These are phyloP conservation scores for Ophiognomonia clavigignenti-juglandacearum DNA, from an alignment of 2,329 filamentous ascomycete species.

Conservation along the genomic window DNA sequence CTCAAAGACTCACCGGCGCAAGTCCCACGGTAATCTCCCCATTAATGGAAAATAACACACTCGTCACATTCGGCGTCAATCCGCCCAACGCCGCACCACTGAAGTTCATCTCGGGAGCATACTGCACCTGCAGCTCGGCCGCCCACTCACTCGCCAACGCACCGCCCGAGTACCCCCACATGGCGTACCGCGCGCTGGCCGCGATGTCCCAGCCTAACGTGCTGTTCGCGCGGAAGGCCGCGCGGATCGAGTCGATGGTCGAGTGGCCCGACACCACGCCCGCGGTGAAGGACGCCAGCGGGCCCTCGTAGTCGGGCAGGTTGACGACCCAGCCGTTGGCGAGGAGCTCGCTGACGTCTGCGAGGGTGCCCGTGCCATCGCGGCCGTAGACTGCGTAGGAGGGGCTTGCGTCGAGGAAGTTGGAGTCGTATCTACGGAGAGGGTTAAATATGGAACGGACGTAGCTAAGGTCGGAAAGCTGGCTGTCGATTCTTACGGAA, in stretches of 20 bases:
- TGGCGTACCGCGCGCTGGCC: constrained; percentile 29
- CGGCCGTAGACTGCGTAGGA: constrained; percentile 28
- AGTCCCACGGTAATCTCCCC: constrained; percentile 17
- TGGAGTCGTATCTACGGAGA: constrained; percentile 24
- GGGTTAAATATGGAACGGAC: background rate
- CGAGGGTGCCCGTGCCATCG: constrained; percentile 16
- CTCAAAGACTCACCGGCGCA: background rate
- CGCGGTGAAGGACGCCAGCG: constrained; percentile 37
- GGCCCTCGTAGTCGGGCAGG: constrained; percentile 41
- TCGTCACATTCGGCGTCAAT: constrained; percentile 34
- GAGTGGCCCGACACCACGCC: constrained; percentile 39
- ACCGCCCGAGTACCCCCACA: constrained; percentile 55
- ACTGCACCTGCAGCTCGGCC: constrained; percentile 44
- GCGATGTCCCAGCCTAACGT: constrained; percentile 15
- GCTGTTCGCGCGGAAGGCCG: constrained; percentile 25
- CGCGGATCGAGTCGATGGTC: constrained; percentile 40
- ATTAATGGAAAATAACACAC: constrained; percentile 29
- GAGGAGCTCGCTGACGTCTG: constrained; percentile 29
- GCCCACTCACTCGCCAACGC: constrained; percentile 47
- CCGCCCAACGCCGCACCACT: constrained; percentile 46
- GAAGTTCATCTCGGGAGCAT: constrained; percentile 48
- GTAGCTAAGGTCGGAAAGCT: background rate
- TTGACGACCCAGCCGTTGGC: constrained; percentile 37
- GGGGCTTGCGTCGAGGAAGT: constrained; percentile 31
- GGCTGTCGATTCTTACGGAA: constrained; percentile 24